These are phyloP conservation scores for Penicillium brasilianum DNA, from an alignment of 2,329 filamentous ascomycete genomes.

Conservation along the genomic window DNA sequence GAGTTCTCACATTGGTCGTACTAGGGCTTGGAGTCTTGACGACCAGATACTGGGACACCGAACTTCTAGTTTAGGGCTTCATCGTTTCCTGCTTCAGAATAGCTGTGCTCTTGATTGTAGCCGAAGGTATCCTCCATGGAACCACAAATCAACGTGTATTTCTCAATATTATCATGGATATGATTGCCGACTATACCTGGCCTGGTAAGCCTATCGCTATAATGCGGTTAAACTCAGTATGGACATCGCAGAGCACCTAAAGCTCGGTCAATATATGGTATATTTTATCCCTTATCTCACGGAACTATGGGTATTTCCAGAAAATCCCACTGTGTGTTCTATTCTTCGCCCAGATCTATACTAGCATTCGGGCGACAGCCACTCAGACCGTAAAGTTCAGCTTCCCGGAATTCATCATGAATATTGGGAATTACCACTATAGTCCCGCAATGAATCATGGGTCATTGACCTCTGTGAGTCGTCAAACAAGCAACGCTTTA, in stretches of 20 bases:
- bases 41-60: background rate
- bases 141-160: background rate
- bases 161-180: background rate
- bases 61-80: background rate
- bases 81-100: background rate
- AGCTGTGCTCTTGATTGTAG: background rate
- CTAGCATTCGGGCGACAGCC: background rate
- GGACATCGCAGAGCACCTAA: background rate
- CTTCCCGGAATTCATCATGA: background rate
- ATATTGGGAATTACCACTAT: background rate
- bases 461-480: background rate
- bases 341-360: background rate
- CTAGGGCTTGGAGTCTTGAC: background rate
- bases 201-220: background rate
- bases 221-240: background rate
- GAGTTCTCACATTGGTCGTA: background rate
- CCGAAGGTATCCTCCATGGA: background rate
- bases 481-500: background rate
- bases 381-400: background rate
- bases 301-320: background rate
- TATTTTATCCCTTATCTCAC: background rate
- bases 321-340: background rate
- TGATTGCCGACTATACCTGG: background rate
- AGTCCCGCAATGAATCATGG: background rate
- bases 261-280: background rate